Conservation (phyloP, 2,329 filamentous ascomycete genomes). For the Fusarium chlamydosporum region DNA sequence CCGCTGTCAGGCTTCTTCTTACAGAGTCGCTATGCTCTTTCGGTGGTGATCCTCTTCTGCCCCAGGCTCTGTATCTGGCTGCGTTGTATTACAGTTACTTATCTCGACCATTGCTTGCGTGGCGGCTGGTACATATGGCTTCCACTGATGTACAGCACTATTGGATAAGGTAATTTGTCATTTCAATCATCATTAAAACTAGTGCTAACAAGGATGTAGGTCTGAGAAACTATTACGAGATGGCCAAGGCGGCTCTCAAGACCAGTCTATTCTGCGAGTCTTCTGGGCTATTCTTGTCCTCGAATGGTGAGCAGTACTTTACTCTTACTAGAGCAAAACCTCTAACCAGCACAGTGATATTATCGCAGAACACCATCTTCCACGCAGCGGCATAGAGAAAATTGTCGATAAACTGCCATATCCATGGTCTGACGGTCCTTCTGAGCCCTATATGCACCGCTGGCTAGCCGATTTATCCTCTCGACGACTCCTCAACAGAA, state of each 20-base stretch:
- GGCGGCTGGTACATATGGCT: slow-evolving; percentile 42
- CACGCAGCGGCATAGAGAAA: slow-evolving; percentile 42
- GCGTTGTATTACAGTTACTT: slow-evolving; percentile 45
- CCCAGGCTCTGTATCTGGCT: slow-evolving; percentile 39
- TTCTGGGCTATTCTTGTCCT: slow-evolving; percentile 44
- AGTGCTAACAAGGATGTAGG: neutral
- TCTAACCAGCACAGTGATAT: slow-evolving; percentile 26
- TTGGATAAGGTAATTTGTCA: slow-evolving; percentile 32
- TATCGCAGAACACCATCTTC: slow-evolving; percentile 42
- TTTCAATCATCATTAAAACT: fast-evolving
- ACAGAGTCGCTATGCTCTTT: slow-evolving; percentile 39
- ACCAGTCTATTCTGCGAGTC: slow-evolving; percentile 39
- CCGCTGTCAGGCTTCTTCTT: slow-evolving; percentile 27
- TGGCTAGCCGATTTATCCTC: slow-evolving; percentile 43
- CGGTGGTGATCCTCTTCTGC: slow-evolving; percentile 36
- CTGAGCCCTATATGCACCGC: slow-evolving; percentile 41
- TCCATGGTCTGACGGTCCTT: slow-evolving; percentile 31
- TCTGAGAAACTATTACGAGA: slow-evolving; percentile 37
- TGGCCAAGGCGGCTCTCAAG: slow-evolving; percentile 23
- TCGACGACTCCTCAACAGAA: slow-evolving; percentile 36
- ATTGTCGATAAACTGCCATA: slow-evolving; percentile 44
- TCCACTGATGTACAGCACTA: slow-evolving; percentile 45
- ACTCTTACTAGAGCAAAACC: fast-evolving
- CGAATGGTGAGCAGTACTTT: slow-evolving; percentile 6
- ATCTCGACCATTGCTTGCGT: slow-evolving; percentile 39